Conservation (phyloP, 2,329 filamentous ascomycete species). For the Tolypocladium endophyticum region DNA sequence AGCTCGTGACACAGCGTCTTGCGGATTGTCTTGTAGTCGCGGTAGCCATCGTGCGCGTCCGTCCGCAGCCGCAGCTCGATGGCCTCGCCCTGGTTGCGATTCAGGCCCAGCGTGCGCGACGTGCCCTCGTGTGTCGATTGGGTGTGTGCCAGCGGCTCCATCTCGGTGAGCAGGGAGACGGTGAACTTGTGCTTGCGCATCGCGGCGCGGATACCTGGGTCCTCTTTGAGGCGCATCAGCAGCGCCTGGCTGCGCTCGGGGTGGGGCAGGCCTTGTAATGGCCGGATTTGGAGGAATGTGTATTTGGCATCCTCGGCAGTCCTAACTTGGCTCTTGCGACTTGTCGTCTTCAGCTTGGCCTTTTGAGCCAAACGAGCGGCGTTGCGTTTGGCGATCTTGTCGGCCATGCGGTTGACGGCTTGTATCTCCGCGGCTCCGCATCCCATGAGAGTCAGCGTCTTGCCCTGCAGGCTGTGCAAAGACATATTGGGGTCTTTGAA, state of each 20-base stretch:
- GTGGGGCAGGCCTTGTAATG: constrained; percentile 67
- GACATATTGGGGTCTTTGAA: constrained; percentile 47
- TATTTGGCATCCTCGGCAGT: constrained; percentile 52
- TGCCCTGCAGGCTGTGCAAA: constrained; percentile 37
- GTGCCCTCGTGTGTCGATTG: constrained; percentile 56
- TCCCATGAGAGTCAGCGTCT: constrained; percentile 57
- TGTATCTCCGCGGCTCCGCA: constrained; percentile 49
- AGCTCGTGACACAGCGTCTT: constrained; percentile 93
- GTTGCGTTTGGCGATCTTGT: constrained; percentile 37
- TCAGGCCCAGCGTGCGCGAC: constrained; percentile 74
- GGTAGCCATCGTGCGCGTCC: constrained; percentile 86
- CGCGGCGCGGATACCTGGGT: constrained; percentile 71
- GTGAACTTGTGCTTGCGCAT: constrained; percentile 82
- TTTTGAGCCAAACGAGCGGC: constrained; percentile 24
- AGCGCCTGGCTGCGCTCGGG: constrained; percentile 61
- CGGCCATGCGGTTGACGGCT: constrained; percentile 38
- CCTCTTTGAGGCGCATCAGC: constrained; percentile 64
- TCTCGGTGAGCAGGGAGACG: constrained; percentile 83
- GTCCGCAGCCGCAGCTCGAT: constrained; percentile 89
- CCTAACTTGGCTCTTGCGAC: constrained; percentile 2
- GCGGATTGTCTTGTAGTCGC: constrained; percentile 85
- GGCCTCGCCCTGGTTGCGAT: constrained; percentile 77
- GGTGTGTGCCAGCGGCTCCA: constrained; percentile 82
- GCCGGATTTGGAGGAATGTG: constrained; percentile 70
- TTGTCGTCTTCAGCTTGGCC: constrained; percentile 13